A percentile compares a stretch with the other conserved stretches of the same genome.
Conservation (phyloP, 2,329 filamentous ascomycete species). For the Ophiocordyceps polyrhachis-furcata region DNA sequence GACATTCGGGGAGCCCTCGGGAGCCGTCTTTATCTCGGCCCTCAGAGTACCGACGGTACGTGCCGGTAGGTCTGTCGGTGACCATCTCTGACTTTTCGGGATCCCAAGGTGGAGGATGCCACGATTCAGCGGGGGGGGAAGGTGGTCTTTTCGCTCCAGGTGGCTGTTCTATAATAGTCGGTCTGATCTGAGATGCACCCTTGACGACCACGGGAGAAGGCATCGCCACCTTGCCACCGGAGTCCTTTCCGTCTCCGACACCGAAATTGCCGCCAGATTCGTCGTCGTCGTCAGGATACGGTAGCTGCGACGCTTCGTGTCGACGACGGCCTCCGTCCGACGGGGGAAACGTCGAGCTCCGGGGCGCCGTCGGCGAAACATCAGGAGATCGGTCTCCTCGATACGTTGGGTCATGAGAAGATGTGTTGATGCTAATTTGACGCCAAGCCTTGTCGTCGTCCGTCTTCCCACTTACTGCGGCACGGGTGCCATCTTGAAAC, state of each 20-base stretch:
- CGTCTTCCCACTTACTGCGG: constrained; percentile 7
- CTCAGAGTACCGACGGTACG: constrained; percentile 36
- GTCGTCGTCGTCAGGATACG: constrained; percentile 21
- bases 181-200: constrained; percentile 4
- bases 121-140: constrained; percentile 11
- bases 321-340: constrained; percentile 6
- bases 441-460: constrained; percentile 9
- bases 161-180: constrained; percentile 4
- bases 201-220: constrained; percentile 7
- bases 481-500: constrained; percentile 15
- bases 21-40: constrained; percentile 6
- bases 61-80: constrained; percentile 21
- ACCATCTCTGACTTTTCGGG: constrained; percentile 15
- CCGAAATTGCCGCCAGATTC: constrained; percentile 1
- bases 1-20: constrained; percentile 45
- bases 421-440: constrained; percentile 17
- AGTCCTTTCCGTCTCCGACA: constrained; percentile 7
- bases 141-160: background rate
- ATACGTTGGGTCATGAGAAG: constrained; percentile 14
- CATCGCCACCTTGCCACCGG: constrained; percentile 1
- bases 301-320: constrained; percentile 10
- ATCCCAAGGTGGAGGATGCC: constrained; percentile 28
- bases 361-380: constrained; percentile 4
- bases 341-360: constrained; percentile 14
- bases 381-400: constrained; percentile 3